Conservation (phyloP, 495 filamentous ascomycete species). For the Penicillium canariense region DNA sequence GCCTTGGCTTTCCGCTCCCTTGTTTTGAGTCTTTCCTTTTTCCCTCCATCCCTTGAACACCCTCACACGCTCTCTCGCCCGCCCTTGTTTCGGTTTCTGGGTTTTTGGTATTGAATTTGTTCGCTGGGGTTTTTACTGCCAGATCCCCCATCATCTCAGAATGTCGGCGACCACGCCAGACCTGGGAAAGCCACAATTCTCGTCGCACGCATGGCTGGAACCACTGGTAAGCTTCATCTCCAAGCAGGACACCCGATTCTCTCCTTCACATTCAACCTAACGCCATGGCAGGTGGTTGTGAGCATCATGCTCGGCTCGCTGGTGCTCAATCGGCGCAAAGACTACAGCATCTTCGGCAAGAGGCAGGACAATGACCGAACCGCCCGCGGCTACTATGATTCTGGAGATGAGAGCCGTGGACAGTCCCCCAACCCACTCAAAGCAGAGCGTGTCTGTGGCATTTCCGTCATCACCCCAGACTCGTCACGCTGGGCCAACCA, state of each 20-base stretch:
- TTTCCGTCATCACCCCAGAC: constrained; percentile 52
- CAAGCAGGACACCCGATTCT: neutral
- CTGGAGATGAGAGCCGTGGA: constrained; percentile 32
- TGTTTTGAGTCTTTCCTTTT: neutral
- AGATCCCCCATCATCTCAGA: neutral
- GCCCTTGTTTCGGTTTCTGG: neutral
- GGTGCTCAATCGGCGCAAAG: constrained; percentile 52
- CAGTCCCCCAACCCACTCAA: constrained; percentile 22
- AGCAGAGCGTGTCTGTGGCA: constrained; percentile 39
- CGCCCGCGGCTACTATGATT: neutral
- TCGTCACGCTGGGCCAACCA: constrained; percentile 55
- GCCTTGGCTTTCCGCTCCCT: neutral
- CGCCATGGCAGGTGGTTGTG: constrained; percentile 49
- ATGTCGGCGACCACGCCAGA: constrained; percentile 18
- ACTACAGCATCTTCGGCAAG: constrained; percentile 43
- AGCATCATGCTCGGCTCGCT: constrained; percentile 58
- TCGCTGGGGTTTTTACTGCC: neutral
- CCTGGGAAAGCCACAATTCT: constrained; percentile 33
- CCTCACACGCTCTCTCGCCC: neutral
- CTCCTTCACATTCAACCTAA: neutral
- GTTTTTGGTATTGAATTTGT: neutral
- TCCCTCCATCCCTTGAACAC: neutral
- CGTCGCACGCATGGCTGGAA: constrained; percentile 52
- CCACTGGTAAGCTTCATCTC: constrained; percentile 48
- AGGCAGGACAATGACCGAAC: neutral